Evolutionary conservation across 2,329 filamentous ascomycete genomes (phyloP).

Genomic region (Talaromyces funiculosus): DNA sequence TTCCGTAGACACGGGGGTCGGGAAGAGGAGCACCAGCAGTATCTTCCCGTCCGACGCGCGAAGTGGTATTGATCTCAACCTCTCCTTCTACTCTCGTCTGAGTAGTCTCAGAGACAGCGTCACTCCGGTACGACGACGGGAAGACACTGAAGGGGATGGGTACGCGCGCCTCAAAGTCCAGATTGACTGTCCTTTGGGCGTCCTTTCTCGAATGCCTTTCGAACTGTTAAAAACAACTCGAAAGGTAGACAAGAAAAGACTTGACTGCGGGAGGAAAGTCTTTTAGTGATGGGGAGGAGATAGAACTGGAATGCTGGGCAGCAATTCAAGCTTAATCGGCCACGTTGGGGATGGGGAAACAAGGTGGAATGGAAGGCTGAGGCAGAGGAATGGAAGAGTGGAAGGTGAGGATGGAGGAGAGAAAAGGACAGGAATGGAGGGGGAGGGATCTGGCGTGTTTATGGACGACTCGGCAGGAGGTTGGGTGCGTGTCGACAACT

Average conservation of each 20-base stretch:
- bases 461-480: slow-evolving; percentile 6
- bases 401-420: slow-evolving; percentile 2
- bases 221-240: slow-evolving; percentile 43
- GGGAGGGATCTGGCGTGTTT: slow-evolving; percentile 13
- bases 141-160: slow-evolving; percentile 99
- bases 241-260: slow-evolving; percentile 48
- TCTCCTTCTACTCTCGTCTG: slow-evolving; percentile 83
- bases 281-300: slow-evolving; percentile 15
- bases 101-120: slow-evolving; percentile 61
- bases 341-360: slow-evolving; percentile 11
- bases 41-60: slow-evolving; percentile 97
- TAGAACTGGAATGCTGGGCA: slow-evolving; percentile 13
- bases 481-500: background rate
- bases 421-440: slow-evolving; percentile 10
- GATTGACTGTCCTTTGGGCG: slow-evolving; percentile 79
- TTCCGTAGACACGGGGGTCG: slow-evolving; percentile 60
- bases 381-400: slow-evolving; percentile 7
- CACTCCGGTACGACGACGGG: slow-evolving; percentile 91
- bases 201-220: slow-evolving; percentile 63
- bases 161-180: slow-evolving; percentile 99
- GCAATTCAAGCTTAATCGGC: slow-evolving; percentile 14
- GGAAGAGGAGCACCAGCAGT: slow-evolving; percentile 54
- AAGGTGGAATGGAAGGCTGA: slow-evolving; percentile 12
- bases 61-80: slow-evolving; percentile 66
- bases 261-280: slow-evolving; percentile 25